These are phyloP conservation scores for apple (Malus domestica) DNA, from an alignment of 306 rosid genomes.

Conservation along the genomic window DNA sequence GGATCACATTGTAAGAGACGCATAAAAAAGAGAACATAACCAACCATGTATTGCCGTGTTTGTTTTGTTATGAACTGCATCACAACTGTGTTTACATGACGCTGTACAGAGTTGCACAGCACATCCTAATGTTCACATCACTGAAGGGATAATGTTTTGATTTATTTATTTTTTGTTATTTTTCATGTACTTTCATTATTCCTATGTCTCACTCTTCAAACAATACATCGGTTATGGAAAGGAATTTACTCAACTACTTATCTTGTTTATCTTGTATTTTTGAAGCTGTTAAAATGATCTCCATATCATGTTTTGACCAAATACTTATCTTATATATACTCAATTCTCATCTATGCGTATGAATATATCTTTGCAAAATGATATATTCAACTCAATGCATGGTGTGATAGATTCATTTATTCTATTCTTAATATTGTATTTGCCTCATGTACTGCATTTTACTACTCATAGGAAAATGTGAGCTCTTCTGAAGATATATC, in stretches of 20 bases:
- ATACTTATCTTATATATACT: not conserved
- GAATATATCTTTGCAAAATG: not conserved
- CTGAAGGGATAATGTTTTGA: not conserved
- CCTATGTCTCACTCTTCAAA: not conserved
- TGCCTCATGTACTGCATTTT: constrained; percentile 10
- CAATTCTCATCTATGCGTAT: not conserved
- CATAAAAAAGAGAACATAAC: not conserved
- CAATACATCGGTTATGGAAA: not conserved
- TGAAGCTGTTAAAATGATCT: not conserved
- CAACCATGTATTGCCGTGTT: not conserved
- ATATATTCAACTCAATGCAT: not conserved
- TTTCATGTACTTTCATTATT: not conserved
- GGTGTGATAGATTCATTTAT: not conserved
- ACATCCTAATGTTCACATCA: not conserved
- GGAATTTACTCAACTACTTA: not conserved
- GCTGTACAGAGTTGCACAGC: not conserved
- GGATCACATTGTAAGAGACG: not conserved
- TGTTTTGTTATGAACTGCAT: not conserved
- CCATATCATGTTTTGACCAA: not conserved
- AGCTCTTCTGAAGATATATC: constrained; percentile 95
- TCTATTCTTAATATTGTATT: not conserved
- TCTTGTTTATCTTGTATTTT: not conserved
- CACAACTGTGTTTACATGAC: not conserved
- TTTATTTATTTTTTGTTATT: not conserved
- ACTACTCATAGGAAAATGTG: constrained; percentile 62